Base-by-base conservation (phyloP, 1,284 basidiomycete species). In the Cryptococcus amylolentus region DNA sequence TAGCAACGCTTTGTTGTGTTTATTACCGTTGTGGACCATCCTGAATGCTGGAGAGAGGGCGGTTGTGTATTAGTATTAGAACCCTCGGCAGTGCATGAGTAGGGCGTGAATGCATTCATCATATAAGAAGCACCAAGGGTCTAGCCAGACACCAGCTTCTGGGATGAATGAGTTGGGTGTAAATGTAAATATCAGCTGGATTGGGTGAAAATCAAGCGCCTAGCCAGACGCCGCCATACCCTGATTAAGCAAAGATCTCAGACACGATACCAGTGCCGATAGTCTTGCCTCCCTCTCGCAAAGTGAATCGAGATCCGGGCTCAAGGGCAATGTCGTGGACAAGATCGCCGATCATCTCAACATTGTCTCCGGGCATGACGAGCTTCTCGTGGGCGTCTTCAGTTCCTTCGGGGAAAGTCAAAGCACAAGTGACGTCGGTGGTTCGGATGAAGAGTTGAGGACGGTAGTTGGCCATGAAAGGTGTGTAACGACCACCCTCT, bases 301-400 rank as follows among this genome's bases (percentile, higher is more conserved):
- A 86, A 26, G 96, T 98, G 82, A 99, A 98, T 81, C 94, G 87
- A 66, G 89, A 88, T 59, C 95, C 94, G 65, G 86, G 82, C 80
- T 98, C 95, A 56, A 92, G 84, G 43, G 93, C 93, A 63, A 97
- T 86, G 76, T 97, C 91, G 75, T 89, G 86, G 35, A 88, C 83
- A 44, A 98, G 84, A 48, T 86, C 83, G 69, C 89, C 91, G 56
- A 90, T 81, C 81, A 98, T 88, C 79, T 97, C 93, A 58, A 98
- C 87, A 71, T 96, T 96, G 81, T 98, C 96, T 69, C 96, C 95
- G 52, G 95, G 95, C 91, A 98, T 96, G 69, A 98, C 89, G 84
- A 93, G 75, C 79, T 89, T 92, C 70, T 91, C 88, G 54, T 83
- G 82, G 18, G 88, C 84, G 67, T 66, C 68, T 62, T 76, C 75